phyloP scores from a whole-genome alignment of 805 yeast species.

The Saturnispora kantuleensis region DNA sequence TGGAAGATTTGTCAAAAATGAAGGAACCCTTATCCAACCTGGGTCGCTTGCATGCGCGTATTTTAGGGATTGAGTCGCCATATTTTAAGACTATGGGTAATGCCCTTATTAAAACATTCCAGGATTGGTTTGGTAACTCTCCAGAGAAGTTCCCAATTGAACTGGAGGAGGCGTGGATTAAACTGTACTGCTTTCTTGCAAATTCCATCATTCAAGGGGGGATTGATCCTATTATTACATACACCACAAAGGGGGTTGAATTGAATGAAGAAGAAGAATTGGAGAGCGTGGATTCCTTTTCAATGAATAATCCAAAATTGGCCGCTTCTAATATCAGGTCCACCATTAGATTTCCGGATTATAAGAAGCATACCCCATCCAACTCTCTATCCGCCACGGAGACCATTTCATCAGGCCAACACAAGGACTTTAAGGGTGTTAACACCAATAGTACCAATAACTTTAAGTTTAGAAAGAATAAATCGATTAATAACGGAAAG shows the following conservation, averaged over 20 bases:
- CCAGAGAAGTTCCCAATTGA: slow-evolving; percentile 41
- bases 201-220: slow-evolving; percentile 58
- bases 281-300: slow-evolving; percentile 5
- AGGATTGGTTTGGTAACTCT: slow-evolving; percentile 41
- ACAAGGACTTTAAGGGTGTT: neutral
- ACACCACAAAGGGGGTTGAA: slow-evolving; percentile 9
- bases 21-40: slow-evolving; percentile 51
- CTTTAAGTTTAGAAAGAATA: slow-evolving; percentile 5
- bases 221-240: slow-evolving; percentile 36
- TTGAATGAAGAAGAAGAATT: slow-evolving; percentile 5
- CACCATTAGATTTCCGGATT: neutral
- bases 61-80: slow-evolving; percentile 60
- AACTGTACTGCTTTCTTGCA: slow-evolving; percentile 57
- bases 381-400: neutral
- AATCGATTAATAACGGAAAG: slow-evolving; percentile 7
- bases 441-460: neutral
- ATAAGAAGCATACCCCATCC: neutral
- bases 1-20: slow-evolving; percentile 48
- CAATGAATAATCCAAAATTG: slow-evolving; percentile 1
- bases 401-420: neutral
- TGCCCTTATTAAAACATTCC: slow-evolving; percentile 58
- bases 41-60: slow-evolving; percentile 69
- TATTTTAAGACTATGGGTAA: slow-evolving; percentile 67
- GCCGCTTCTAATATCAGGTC: neutral
- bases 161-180: slow-evolving; percentile 62